Percentiles rank a stretch among this genome's conserved stretches.
Evolutionary conservation across 2,329 filamentous ascomycete species (phyloP).

Genomic region (Shiraia sp.): DNA sequence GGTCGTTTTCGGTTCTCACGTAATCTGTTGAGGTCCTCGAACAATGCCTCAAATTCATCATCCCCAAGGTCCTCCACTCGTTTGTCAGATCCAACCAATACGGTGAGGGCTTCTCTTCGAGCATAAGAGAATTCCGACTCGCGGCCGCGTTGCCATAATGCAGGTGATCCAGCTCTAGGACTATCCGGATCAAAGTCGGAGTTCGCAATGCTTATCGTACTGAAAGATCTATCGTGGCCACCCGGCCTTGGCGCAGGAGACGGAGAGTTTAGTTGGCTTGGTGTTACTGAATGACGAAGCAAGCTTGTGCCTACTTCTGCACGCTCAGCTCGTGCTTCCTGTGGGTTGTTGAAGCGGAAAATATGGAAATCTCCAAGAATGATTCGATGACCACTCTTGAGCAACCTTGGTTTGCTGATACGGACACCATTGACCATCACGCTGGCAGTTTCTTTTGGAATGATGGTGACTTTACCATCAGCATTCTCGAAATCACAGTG

Average conservation of each 20-base stretch:
- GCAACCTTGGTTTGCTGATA: conserved; percentile 79
- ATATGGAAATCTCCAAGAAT: conserved; percentile 99
- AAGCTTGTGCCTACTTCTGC: conserved; percentile 78
- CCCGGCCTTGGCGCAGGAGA: conserved; percentile 64
- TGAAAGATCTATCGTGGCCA: conserved; percentile 73
- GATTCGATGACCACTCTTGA: conserved; percentile 91
- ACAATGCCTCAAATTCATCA: conserved; percentile 89
- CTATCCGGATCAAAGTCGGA: conserved; percentile 76
- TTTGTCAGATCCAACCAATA: conserved; percentile 86
- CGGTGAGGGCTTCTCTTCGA: conserved; percentile 86
- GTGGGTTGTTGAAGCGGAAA: conserved; percentile 96
- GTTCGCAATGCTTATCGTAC: conserved; percentile 70
- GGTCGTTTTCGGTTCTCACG: conserved; percentile 76
- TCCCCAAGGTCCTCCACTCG: conserved; percentile 89
- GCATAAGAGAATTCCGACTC: conserved; percentile 97
- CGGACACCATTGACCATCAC: conserved; percentile 98
- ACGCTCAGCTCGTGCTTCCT: conserved; percentile 90
- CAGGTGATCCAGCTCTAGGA: conserved; percentile 78
- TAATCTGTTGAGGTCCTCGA: conserved; percentile 90
- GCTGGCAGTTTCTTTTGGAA: conserved; percentile 87
- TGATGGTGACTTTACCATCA: conserved; percentile 89
- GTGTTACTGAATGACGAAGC: conserved; percentile 77
- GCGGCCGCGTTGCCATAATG: conserved; percentile 66
- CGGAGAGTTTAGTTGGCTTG: conserved; percentile 66
- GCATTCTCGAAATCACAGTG: conserved; percentile 94